Evolutionary conservation across 2,329 filamentous ascomycete genomes (phyloP).

Genomic region (Pseudogymnoascus sp.): DNA sequence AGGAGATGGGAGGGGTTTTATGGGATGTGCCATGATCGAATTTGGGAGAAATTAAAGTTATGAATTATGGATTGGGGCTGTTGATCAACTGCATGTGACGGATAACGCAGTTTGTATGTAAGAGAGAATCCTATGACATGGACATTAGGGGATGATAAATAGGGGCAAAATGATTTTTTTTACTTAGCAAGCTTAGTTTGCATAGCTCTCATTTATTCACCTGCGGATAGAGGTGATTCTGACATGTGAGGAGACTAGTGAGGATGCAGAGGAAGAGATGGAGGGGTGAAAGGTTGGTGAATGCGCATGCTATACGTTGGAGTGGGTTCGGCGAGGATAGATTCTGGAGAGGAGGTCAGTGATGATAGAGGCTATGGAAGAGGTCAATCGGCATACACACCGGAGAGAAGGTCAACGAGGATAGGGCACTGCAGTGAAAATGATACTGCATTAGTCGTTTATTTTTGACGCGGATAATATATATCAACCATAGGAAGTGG

Average conservation of each 20-base stretch:
- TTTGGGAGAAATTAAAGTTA: not conserved
- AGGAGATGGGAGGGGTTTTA: not conserved
- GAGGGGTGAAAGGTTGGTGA: too few species aligned
- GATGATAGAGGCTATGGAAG: too few species aligned
- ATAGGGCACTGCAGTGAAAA: not conserved
- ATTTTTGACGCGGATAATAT: not conserved
- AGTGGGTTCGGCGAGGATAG: too few species aligned
- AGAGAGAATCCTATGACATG: not conserved
- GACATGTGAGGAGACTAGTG: not conserved
- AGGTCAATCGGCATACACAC: too few species aligned
- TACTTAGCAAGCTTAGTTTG: not conserved
- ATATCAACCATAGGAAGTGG: not conserved
- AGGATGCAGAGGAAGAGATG: too few species aligned
- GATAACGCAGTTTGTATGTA: not conserved
- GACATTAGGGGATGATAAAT: not conserved
- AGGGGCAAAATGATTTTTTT: not conserved
- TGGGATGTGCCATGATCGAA: not conserved
- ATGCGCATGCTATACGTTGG: too few species aligned
- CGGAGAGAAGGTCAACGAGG: too few species aligned
- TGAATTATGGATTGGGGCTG: not conserved
- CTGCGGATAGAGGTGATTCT: not conserved
- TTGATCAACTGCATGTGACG: not conserved
- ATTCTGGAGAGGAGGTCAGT: too few species aligned
- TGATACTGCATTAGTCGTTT: not conserved
- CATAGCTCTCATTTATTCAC: not conserved